Evolutionary conservation across 805 yeast genomes (phyloP), one percentile per base, ranked within the genome.

Genomic region (Ogataea trehaloabstinens): DNA sequence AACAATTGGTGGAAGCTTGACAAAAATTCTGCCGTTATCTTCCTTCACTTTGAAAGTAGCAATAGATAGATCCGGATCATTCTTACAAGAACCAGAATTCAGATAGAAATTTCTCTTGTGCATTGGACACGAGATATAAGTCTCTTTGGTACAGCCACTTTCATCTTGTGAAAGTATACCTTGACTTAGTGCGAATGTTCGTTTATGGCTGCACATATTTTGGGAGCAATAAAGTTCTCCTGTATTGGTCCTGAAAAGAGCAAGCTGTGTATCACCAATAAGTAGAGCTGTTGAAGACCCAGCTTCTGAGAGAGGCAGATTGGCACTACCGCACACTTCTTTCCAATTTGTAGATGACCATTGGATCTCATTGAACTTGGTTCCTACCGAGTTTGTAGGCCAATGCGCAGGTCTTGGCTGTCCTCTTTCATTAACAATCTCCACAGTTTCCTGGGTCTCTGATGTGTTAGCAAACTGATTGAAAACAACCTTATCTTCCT

Each of bases 131-230:
- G 67, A 58, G 12, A 65, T 51, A 37, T 60, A 62, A 12, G 25
- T 12, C 25, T 22, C 25, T 22, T 22, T 22, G 3, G 63, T 51
- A 17, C 54, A 46, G 12, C 58, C 52, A 24, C 53, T 48, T 22
- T 55, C 63, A 40, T 62, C 66, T 19, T 56, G 51, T 4, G 61
- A 56, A 11, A 63, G 31, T 16, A 62, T 58, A 31, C 69, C 69
- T 41, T 63, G 66, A 18, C 58, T 53, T 24, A 65, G 44, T 1
- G 63, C 65, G 52, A 65, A 65, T 1, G 70, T 62, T n/a, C 67
- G 48, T 24, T 61, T 58, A 39, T 65, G 68, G n/a, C 66, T 65
- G 46, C 70, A 65, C 67, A 65, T 63, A 43, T 64, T 64, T 35
- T 65, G 70, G 11, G 64, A 62, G n/a, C 67, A 62, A 34, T 48